Percentiles rank a stretch among this genome's conserved stretches.
phyloP scores from a whole-genome alignment of 257 asterid genomes.

The Rauvolfia tetraphylla region DNA sequence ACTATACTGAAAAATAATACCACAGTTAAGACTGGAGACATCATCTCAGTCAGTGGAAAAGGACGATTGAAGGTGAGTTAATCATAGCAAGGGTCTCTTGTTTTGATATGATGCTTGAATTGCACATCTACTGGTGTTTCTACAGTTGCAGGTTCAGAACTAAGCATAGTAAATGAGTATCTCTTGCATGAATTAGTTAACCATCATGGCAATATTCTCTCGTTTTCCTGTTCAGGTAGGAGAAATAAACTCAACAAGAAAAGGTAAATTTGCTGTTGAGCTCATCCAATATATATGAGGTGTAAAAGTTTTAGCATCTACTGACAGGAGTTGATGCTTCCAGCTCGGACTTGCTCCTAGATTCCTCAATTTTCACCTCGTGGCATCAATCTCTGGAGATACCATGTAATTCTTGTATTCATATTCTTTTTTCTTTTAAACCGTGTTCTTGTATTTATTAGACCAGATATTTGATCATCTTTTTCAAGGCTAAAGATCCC shows the following conservation, averaged over 20 bases:
- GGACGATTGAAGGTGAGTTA: conserved; percentile 72
- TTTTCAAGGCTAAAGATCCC: not conserved
- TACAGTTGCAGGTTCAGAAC: not conserved
- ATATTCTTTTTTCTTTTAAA: no score
- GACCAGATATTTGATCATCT: no score
- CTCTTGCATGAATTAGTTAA: not conserved
- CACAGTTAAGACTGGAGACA: conserved; percentile 59
- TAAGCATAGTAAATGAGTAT: not conserved
- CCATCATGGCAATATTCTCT: not conserved
- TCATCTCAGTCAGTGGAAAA: conserved; percentile 72
- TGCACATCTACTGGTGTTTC: not conserved
- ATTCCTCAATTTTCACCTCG: not conserved
- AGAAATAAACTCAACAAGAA: conserved; percentile 64
- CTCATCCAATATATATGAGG: conserved; percentile 60
- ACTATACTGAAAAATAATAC: conserved; percentile 64
- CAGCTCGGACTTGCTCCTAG: not conserved
- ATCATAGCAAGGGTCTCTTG: not conserved
- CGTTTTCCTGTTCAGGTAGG: conserved; percentile 50
- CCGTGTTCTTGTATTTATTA: not conserved
- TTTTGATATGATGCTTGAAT: not conserved
- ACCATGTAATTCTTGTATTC: not conserved
- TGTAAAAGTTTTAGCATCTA: not conserved
- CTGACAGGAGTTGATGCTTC: not conserved
- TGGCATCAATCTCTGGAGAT: conserved; percentile 17
- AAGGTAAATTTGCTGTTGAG: conserved; percentile 78